Conservation (phyloP, 352 stramenopile species). For the Peronospora tabacina region DNA sequence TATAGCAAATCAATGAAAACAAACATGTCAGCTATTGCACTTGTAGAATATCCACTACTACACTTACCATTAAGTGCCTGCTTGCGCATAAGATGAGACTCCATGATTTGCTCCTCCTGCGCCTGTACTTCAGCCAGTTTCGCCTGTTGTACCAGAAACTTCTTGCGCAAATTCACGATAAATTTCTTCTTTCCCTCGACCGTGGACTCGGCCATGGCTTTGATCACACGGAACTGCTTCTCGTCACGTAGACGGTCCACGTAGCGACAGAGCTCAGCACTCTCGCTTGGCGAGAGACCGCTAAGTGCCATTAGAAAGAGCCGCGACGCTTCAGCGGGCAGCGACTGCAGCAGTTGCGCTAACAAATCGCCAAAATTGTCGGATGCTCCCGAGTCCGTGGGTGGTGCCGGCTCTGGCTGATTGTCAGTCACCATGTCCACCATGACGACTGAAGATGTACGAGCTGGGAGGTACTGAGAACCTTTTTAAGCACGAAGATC, state of each 20-base stretch:
- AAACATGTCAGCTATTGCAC: not conserved
- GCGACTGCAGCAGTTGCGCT: constrained; percentile 59
- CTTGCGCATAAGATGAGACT: constrained; percentile 62
- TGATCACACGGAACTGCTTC: constrained; percentile 84
- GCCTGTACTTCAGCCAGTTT: constrained; percentile 45
- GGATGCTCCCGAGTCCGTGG: constrained; percentile 15
- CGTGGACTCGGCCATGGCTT: constrained; percentile 71
- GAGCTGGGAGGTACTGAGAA: not conserved
- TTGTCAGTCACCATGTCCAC: constrained; percentile 26
- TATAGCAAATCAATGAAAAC: constrained; percentile 14
- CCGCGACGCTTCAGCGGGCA: constrained; percentile 59
- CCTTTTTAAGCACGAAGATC: not conserved
- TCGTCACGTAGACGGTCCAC: constrained; percentile 62
- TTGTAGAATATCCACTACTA: not conserved
- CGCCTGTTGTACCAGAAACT: constrained; percentile 58
- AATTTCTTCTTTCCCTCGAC: constrained; percentile 79
- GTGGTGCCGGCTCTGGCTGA: constrained; percentile 29
- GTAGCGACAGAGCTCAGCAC: constrained; percentile 68
- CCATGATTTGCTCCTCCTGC: constrained; percentile 54
- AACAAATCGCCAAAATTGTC: constrained; percentile 70
- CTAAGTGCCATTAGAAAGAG: constrained; percentile 75
- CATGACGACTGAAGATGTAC: constrained; percentile 11
- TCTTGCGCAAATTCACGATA: constrained; percentile 54
- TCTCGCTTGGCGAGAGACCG: constrained; percentile 60
- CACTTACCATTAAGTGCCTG: constrained; percentile 48